Evolutionary conservation across 257 asterid genomes (phyloP).

Genomic region (Solanum commersonii): DNA sequence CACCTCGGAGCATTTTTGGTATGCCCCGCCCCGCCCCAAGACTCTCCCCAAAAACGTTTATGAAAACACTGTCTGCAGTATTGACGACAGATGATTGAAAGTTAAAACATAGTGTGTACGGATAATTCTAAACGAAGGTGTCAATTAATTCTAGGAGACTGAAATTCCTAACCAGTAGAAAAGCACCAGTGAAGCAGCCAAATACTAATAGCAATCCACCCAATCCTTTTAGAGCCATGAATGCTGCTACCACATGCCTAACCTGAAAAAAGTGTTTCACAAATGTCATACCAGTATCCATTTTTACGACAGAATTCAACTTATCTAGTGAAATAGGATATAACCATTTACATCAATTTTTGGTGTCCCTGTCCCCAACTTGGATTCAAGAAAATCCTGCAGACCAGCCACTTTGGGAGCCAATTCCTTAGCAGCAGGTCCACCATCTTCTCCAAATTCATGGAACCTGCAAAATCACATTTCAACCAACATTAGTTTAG

Average conservation of each 20-base stretch:
- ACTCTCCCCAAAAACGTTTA: no score
- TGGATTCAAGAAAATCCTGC: slow-evolving; percentile 33
- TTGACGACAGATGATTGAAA: background rate
- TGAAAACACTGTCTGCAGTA: slow-evolving; percentile 30
- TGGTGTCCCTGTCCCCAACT: slow-evolving; percentile 33
- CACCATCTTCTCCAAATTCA: slow-evolving; percentile 85
- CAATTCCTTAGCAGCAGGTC: slow-evolving; percentile 72
- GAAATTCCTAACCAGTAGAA: slow-evolving; percentile 53
- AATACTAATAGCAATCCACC: slow-evolving; percentile 84
- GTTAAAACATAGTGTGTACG: background rate
- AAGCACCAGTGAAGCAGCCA: slow-evolving; percentile 73
- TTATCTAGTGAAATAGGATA: background rate
- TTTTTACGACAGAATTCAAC: background rate
- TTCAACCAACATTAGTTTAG: background rate
- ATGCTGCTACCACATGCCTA: slow-evolving; percentile 49
- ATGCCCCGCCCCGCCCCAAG: no score
- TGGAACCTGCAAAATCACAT: slow-evolving; percentile 42
- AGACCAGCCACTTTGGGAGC: slow-evolving; percentile 57
- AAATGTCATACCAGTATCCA: background rate
- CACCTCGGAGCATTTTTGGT: no score
- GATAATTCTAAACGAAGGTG: background rate
- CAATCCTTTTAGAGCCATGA: slow-evolving; percentile 60
- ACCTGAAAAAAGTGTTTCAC: slow-evolving; percentile 34
- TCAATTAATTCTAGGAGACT: background rate
- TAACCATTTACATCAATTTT: slow-evolving; percentile 46